Evolutionary conservation across 2,329 filamentous ascomycete genomes (phyloP).

Genomic region (Cercospora sp.): DNA sequence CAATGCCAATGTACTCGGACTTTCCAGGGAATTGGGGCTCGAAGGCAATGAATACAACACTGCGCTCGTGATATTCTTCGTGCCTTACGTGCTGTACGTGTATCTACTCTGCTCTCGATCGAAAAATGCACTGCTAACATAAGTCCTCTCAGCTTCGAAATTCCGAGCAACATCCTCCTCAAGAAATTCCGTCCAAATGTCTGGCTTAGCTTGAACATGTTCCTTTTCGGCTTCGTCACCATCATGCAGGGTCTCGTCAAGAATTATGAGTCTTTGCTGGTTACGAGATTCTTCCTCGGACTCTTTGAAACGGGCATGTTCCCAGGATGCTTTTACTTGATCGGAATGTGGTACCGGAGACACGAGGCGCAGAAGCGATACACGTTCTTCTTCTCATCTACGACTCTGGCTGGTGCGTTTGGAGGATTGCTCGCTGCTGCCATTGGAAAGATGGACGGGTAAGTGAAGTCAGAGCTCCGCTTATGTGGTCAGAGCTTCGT

Average conservation of each 20-base stretch:
- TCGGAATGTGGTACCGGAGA: constrained; percentile 82
- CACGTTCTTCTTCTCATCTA: constrained; percentile 88
- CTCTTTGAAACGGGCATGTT: constrained; percentile 58
- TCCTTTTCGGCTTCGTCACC: constrained; percentile 75
- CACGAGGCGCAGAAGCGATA: constrained; percentile 87
- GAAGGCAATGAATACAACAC: constrained; percentile 51
- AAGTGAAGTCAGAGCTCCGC: constrained; percentile 41
- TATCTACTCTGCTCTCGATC: background rate
- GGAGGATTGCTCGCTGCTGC: constrained; percentile 81
- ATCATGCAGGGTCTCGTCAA: constrained; percentile 68
- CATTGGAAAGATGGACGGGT: constrained; percentile 82
- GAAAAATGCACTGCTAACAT: background rate
- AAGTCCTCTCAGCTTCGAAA: constrained; percentile 44
- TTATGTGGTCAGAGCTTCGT: background rate
- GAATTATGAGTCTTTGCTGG: constrained; percentile 75
- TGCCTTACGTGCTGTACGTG: constrained; percentile 48
- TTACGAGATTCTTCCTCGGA: constrained; percentile 82
- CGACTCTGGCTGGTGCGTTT: constrained; percentile 78
- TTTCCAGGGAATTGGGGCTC: constrained; percentile 50
- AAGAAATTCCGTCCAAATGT: constrained; percentile 55
- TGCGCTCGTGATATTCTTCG: constrained; percentile 57
- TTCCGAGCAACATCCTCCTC: constrained; percentile 55
- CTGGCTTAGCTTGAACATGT: constrained; percentile 69
- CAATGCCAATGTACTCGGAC: constrained; percentile 55
- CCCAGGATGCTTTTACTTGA: constrained; percentile 57